A percentile compares a stretch with the other conserved stretches of the same genome.
These are phyloP conservation scores for Mimosa bimucronata DNA, from an alignment of 306 rosid genomes.

Conservation along the genomic window DNA sequence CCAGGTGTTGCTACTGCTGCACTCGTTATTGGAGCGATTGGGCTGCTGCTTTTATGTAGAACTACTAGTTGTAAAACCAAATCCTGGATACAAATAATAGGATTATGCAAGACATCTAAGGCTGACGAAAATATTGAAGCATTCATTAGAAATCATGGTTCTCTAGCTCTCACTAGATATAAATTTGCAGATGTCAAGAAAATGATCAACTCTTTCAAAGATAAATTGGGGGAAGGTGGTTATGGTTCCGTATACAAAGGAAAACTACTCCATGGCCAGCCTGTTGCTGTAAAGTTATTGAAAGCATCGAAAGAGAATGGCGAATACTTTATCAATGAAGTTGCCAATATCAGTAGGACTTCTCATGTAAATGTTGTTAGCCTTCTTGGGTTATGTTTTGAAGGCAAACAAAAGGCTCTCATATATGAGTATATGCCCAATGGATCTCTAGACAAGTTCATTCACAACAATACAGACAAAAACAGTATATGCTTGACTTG, in stretches of 20 bases:
- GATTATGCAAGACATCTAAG: too few relatives aligned
- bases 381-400: slow-evolving; percentile 53
- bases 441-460: slow-evolving; percentile 52
- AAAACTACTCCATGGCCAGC: background rate
- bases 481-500: slow-evolving; percentile 35
- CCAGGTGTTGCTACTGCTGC: too few relatives aligned
- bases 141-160: slow-evolving; percentile 32
- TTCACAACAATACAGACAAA: background rate
- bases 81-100: too few relatives aligned
- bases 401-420: slow-evolving; percentile 49
- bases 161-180: slow-evolving; percentile 32
- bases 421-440: slow-evolving; percentile 52
- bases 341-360: slow-evolving; percentile 52
- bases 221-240: slow-evolving; percentile 48
- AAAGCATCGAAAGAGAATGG: slow-evolving; percentile 43
- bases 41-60: too few relatives aligned
- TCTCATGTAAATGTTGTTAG: slow-evolving; percentile 57
- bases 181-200: slow-evolving; percentile 33
- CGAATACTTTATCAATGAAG: slow-evolving; percentile 42
- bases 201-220: slow-evolving; percentile 28
- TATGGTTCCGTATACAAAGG: slow-evolving; percentile 44
- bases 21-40: too few relatives aligned
- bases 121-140: slow-evolving; percentile 10
- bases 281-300: slow-evolving; percentile 48
- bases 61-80: too few relatives aligned